These are phyloP conservation scores for Ceratocystis eucalypticola DNA, from an alignment of 2,329 filamentous ascomycete genomes.

Conservation along the genomic window DNA sequence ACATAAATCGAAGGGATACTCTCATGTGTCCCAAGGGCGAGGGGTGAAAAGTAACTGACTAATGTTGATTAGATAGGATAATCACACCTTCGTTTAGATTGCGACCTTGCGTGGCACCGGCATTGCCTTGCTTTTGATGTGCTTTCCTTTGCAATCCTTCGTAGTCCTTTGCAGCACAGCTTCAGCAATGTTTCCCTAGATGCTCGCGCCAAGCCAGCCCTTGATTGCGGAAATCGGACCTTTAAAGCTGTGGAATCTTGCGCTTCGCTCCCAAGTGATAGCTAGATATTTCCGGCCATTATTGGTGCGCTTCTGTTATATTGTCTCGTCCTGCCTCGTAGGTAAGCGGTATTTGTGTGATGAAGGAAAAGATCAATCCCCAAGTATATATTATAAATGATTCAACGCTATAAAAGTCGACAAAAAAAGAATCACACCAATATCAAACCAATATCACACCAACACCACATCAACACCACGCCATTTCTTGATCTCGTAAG, in stretches of 20 bases:
- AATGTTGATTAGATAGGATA: neutral
- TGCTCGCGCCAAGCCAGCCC: neutral
- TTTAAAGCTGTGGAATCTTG: neutral
- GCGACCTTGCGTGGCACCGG: neutral
- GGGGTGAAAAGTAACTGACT: neutral
- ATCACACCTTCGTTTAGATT: neutral
- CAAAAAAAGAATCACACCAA: neutral
- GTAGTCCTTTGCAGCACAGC: no score
- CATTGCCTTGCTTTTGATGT: neutral
- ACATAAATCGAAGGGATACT: neutral
- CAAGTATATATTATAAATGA: neutral
- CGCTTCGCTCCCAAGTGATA: neutral
- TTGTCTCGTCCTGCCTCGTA: neutral
- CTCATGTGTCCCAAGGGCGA: neutral
- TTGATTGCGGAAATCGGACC: neutral
- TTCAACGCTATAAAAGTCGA: neutral
- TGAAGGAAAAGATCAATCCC: neutral
- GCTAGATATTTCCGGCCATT: neutral
- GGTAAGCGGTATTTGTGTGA: neutral
- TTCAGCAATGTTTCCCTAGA: neutral
- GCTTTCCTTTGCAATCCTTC: neutral
- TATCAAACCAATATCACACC: neutral
- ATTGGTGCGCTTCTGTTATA: neutral
- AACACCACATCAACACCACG: neutral
- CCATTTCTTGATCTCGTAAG: neutral